Evolutionary conservation across 495 filamentous ascomycete genomes (phyloP), one percentile per base, ranked within the genome.

Genomic region (Baudoinia panamericana): DNA sequence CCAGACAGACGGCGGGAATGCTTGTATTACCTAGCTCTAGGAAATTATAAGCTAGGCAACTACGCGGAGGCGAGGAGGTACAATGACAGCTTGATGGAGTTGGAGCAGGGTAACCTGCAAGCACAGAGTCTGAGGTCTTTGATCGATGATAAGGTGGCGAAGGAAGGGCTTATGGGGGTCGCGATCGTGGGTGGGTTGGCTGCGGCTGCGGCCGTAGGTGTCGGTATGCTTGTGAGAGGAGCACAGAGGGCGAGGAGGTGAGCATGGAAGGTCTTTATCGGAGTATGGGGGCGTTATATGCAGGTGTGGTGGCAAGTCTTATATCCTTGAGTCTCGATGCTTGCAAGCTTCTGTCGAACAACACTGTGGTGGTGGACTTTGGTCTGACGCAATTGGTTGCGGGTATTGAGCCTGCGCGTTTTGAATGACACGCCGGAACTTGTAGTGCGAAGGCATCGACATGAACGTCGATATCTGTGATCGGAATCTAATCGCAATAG

Each of bases 1-100:
- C 82, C 80, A 31, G 90, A 96, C 50, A 81, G 90, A 43, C 79
- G 92, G 43, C 78, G 90, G 41, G 90, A 97, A 71, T 97, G 90
- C 57, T 80, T 96, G 21, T 97, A 94, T 67, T 97, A 97, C 61
- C 73, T 97, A 10, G 90, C 84, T 10, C 71, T 97, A 17, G 90
- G 90, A 36, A 92, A 97, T 65, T 97, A 85, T 75, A 93, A 93
- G 65, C 75, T 97, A 7, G 92, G 90, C 27, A 96, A 94, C 67
- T 97, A 93, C 56, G 85, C 76, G 20, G 88, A 97, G 58, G 87
- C 90, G 30, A 70, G 87, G 50, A 70, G 79, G 57, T 96, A 95
- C 66, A 97, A 97, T 57, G 90, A 97, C 46, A 64, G 84, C 13
- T 66, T 97, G 38, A 63, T 96, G 19, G 83, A 92, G 29, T 77